These are phyloP conservation scores for Solanum sparsipilum DNA, from an alignment of 257 asterid genomes.

Conservation along the genomic window DNA sequence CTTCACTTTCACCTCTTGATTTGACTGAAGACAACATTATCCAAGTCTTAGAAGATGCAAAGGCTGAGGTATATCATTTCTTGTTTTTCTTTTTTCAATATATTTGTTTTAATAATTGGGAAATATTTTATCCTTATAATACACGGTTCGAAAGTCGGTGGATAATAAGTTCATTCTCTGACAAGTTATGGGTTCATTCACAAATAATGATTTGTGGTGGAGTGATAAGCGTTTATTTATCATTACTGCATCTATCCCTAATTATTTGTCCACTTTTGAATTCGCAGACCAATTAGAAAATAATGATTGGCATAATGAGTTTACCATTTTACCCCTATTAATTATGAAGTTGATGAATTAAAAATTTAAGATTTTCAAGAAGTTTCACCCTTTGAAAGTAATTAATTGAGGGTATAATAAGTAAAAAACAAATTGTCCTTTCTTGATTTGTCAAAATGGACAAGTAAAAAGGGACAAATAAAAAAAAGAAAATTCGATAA, in stretches of 20 bases:
- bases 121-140: background rate
- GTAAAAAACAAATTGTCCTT: too few relatives aligned
- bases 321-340: too few relatives aligned
- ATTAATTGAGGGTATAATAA: too few relatives aligned
- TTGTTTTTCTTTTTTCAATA: background rate
- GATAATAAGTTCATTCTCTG: background rate
- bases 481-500: too few relatives aligned
- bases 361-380: too few relatives aligned
- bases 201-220: background rate
- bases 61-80: slow-evolving; percentile 38
- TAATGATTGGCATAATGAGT: too few relatives aligned
- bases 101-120: background rate
- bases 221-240: background rate
- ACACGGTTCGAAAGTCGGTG: background rate
- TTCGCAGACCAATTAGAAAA: too few relatives aligned
- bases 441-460: too few relatives aligned
- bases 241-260: background rate
- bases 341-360: too few relatives aligned
- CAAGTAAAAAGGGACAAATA: too few relatives aligned
- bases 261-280: too few relatives aligned
- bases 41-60: slow-evolving; percentile 54
- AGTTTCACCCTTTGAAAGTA: too few relatives aligned
- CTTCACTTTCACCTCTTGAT: slow-evolving; percentile 47
- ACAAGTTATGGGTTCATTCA: background rate
- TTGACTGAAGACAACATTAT: slow-evolving; percentile 74